Percentiles rank a stretch among this genome's conserved stretches.
These are phyloP conservation scores for Polygonum maritimum DNA, from an alignment of 148 eudicot species.

Conservation along the genomic window DNA sequence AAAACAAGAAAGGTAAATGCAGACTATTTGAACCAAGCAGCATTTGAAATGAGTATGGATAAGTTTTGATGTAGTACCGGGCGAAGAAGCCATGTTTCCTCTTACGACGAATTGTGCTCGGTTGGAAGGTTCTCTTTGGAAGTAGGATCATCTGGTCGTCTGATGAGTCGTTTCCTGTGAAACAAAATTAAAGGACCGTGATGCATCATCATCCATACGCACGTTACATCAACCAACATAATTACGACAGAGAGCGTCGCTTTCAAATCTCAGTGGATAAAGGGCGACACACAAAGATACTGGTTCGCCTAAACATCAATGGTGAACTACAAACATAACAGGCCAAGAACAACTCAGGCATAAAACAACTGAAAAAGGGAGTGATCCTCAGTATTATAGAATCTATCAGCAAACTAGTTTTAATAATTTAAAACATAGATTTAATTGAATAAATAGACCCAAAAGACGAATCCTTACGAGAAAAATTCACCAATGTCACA, in stretches of 20 bases:
- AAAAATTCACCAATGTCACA: background rate
- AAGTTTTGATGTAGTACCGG: slow-evolving; percentile 33
- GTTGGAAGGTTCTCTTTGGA: slow-evolving; percentile 85
- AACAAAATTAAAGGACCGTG: background rate
- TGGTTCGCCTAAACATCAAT: background rate
- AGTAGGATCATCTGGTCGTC: slow-evolving; percentile 58
- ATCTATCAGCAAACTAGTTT: no score
- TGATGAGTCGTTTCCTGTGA: slow-evolving; percentile 49
- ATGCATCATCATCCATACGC: background rate
- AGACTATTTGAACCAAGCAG: background rate
- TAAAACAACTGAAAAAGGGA: background rate
- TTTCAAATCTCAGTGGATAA: background rate
- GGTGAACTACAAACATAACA: background rate
- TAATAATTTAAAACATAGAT: background rate
- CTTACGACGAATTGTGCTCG: slow-evolving; percentile 86
- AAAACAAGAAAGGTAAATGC: background rate
- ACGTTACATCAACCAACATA: background rate
- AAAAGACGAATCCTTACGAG: background rate
- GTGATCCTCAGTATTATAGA: no score
- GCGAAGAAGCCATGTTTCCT: slow-evolving; percentile 85
- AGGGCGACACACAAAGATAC: background rate
- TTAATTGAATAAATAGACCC: background rate
- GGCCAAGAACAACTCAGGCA: background rate
- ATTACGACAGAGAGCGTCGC: background rate
- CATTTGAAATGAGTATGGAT: background rate